Conservation (phyloP, 805 yeast genomes). For the Lipomyces japonicus region DNA sequence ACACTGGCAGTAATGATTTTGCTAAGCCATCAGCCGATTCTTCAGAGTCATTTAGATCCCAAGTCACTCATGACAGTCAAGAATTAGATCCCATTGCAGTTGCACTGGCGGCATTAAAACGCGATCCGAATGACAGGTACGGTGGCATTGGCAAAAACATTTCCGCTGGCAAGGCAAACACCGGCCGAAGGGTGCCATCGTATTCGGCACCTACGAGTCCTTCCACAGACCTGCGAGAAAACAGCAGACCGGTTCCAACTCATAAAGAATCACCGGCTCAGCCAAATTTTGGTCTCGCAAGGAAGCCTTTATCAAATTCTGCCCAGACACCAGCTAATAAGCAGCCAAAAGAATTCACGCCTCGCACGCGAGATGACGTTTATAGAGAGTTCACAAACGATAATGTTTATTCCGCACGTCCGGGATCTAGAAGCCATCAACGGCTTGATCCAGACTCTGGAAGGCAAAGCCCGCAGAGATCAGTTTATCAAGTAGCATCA, state of each 20-base stretch:
- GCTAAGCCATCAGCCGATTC: slow-evolving; percentile 6
- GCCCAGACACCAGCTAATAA: slow-evolving; percentile 37
- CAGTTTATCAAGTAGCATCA: too few species aligned
- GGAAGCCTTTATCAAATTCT: slow-evolving; percentile 17
- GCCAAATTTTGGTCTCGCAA: slow-evolving; percentile 10
- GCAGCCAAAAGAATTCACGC: slow-evolving; percentile 32
- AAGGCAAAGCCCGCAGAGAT: too few species aligned
- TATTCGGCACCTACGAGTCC: slow-evolving; percentile 35
- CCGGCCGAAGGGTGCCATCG: too few species aligned
- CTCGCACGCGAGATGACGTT: slow-evolving; percentile 32
- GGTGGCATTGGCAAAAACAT: slow-evolving; percentile 8
- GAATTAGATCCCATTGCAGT: slow-evolving; percentile 51
- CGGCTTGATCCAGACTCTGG: too few species aligned
- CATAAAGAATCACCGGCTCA: slow-evolving; percentile 7
- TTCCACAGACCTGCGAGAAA: slow-evolving; percentile 5
- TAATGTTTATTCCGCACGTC: background rate
- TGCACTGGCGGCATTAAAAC: slow-evolving; percentile 47
- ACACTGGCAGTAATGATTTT: slow-evolving; percentile 24
- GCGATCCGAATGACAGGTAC: slow-evolving; percentile 12
- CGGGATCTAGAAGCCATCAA: background rate
- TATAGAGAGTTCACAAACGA: slow-evolving; percentile 8
- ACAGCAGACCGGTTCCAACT: slow-evolving; percentile 14
- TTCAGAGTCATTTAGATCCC: background rate
- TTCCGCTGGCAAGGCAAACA: too few species aligned
- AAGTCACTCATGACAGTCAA: background rate